Evolutionary conservation across 2,329 filamentous ascomycete genomes (phyloP).

Genomic region (Emmonsiellopsis sp.): DNA sequence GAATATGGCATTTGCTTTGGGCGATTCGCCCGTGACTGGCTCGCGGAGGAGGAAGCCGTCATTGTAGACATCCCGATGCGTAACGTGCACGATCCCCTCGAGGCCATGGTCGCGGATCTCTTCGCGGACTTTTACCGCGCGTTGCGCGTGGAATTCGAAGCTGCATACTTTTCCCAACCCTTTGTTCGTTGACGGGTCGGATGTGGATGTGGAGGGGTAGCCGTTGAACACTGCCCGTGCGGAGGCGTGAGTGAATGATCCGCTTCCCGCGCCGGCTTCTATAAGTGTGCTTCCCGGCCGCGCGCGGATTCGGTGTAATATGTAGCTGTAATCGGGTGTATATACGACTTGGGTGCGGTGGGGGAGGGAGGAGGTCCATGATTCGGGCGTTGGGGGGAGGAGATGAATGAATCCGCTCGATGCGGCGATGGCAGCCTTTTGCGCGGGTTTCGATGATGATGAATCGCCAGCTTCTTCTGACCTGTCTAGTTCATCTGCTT

Average conservation of each 20-base stretch:
- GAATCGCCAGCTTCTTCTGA: constrained; percentile 20
- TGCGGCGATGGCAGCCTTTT: constrained; percentile 28
- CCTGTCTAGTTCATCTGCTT: constrained; percentile 29
- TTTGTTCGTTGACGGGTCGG: constrained; percentile 17
- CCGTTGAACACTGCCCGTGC: constrained; percentile 42
- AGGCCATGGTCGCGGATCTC: constrained; percentile 39
- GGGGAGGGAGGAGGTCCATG: constrained; percentile 43
- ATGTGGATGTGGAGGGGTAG: constrained; percentile 23
- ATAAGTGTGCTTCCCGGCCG: constrained; percentile 39
- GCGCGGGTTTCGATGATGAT: constrained; percentile 15
- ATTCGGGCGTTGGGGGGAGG: constrained; percentile 41
- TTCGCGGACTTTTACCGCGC: constrained; percentile 31
- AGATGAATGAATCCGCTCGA: constrained; percentile 42
- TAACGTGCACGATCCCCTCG: constrained; percentile 35
- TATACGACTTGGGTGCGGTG: constrained; percentile 47
- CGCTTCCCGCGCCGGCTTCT: constrained; percentile 44
- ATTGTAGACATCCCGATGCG: constrained; percentile 41
- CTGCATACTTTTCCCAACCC: constrained; percentile 39
- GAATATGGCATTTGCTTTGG: constrained; percentile 40
- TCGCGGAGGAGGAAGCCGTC: constrained; percentile 37
- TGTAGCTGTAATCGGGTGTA: constrained; percentile 45
- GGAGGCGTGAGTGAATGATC: constrained; percentile 44
- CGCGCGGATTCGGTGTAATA: constrained; percentile 40
- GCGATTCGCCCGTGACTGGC: constrained; percentile 27
- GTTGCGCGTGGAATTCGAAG: constrained; percentile 42